Evolutionary conservation across 345 rosid species (phyloP), one percentile per base, ranked within the genome.

Genomic region (Clarkia xantiana): DNA sequence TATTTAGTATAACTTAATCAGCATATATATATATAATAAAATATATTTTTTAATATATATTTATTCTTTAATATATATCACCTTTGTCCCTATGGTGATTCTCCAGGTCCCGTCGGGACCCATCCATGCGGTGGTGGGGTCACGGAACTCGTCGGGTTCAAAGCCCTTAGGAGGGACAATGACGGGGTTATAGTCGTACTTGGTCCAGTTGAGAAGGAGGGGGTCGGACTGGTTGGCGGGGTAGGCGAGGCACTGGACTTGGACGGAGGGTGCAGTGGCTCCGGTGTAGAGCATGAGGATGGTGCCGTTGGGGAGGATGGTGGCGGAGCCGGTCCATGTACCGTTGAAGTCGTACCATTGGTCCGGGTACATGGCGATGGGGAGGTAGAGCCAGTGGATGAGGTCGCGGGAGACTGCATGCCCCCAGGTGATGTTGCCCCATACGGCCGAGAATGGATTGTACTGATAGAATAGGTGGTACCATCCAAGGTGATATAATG

Each of bases 361-460:
- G 42, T 86, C 93, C 5, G 98, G 89, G 9, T 71, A 62, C 77
- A 84, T 65, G 44, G 96, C 93, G 1, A 86, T 0, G 1, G 98
- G 98, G 25, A 91, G 85, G 49, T 84, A 72, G 20, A 81, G 66
- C 98, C 98, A 91, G 47, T 91, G 96, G 53, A 91, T 79, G 44
- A 91, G 53, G 76, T 91, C 98, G 68, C 23, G 66, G 36, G 94
- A 86, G 4, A 86, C 85, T 11, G 96, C 80, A 19, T 86, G 98
- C 55, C 96, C 98, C 98, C 98, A 91, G 6, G 88, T 81, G 55
- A 91, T 91, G 66, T 86, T 86, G 41, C 96, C 98, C 98, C 98
- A 84, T 11, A 73, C 63, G 0, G 98, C 94, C 18, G 93, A 81
- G 40, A 83, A 78, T 16, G 94, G 96, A 51, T 91, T 86, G 62